These are phyloP conservation scores for Manihot esculenta DNA, from an alignment of 441 rosid genomes.

Conservation along the genomic window DNA sequence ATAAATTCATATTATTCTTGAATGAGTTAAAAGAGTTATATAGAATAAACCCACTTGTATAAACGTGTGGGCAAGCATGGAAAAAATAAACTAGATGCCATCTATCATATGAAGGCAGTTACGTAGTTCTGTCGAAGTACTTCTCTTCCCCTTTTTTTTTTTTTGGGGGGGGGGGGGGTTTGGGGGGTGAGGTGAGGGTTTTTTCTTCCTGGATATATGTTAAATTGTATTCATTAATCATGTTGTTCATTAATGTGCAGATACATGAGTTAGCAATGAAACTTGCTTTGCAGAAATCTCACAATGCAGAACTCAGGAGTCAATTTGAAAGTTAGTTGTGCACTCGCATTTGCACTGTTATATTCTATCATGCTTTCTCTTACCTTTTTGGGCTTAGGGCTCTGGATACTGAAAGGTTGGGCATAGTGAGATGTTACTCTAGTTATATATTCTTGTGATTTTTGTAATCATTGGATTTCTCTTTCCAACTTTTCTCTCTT, in stretches of 20 bases:
- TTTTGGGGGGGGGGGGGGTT: neutral
- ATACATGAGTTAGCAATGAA: conserved; percentile 83
- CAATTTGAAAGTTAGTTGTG: conserved; percentile 76
- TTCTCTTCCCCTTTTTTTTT: too few relatives aligned
- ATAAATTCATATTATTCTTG: neutral
- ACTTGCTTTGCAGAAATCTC: conserved; percentile 84
- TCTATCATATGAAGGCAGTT: neutral
- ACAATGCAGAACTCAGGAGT: conserved; percentile 76
- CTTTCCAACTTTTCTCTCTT: too few relatives aligned
- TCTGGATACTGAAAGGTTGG: neutral
- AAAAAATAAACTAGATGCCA: neutral
- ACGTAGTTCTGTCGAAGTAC: neutral
- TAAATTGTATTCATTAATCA: neutral
- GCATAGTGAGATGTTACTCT: neutral
- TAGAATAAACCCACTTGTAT: neutral
- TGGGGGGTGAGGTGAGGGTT: too few relatives aligned
- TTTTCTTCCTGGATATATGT: neutral
- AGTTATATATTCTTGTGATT: too few relatives aligned
- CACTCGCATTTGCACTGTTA: neutral
- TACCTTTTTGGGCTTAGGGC: neutral
- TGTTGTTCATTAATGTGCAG: conserved; percentile 39
- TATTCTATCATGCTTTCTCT: neutral
- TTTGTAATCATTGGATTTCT: neutral
- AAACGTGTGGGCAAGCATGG: neutral
- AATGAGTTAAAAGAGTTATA: neutral